phyloP scores from a whole-genome alignment of 371 early-diverging fungal genomes.

The Smittium culicis region DNA sequence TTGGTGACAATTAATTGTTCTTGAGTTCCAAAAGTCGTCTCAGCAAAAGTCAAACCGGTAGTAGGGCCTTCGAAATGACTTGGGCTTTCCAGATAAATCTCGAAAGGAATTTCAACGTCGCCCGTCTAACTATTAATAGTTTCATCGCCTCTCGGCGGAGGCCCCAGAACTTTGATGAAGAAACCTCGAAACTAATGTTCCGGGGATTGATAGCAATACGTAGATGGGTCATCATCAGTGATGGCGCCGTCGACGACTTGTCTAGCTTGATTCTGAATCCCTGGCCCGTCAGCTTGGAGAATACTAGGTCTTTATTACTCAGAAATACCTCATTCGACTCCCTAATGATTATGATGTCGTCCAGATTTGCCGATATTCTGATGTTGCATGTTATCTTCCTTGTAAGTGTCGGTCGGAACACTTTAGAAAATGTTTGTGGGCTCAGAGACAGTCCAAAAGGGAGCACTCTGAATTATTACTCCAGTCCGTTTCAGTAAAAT shows the following conservation, averaged over 20 bases:
- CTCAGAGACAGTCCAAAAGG: too few relatives aligned
- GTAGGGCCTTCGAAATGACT: not conserved
- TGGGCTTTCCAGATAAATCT: slow-evolving; percentile 9
- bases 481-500: too few relatives aligned
- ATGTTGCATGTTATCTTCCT: too few relatives aligned
- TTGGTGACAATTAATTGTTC: not conserved
- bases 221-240: not conserved
- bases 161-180: not conserved
- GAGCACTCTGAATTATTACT: too few relatives aligned
- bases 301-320: not conserved
- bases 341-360: not conserved
- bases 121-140: not conserved
- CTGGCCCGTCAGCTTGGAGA: not conserved
- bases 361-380: not conserved
- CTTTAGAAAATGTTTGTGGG: too few relatives aligned
- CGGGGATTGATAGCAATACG: not conserved
- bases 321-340: slow-evolving; percentile 3
- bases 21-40: not conserved
- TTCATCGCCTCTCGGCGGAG: not conserved
- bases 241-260: slow-evolving; percentile 16
- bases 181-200: not conserved
- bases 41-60: not conserved
- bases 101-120: not conserved
- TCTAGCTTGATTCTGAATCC: slow-evolving; percentile 13
- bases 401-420: too few relatives aligned